Conservation (phyloP, 2,329 filamentous ascomycete species). For the Cercospora berteroae region DNA sequence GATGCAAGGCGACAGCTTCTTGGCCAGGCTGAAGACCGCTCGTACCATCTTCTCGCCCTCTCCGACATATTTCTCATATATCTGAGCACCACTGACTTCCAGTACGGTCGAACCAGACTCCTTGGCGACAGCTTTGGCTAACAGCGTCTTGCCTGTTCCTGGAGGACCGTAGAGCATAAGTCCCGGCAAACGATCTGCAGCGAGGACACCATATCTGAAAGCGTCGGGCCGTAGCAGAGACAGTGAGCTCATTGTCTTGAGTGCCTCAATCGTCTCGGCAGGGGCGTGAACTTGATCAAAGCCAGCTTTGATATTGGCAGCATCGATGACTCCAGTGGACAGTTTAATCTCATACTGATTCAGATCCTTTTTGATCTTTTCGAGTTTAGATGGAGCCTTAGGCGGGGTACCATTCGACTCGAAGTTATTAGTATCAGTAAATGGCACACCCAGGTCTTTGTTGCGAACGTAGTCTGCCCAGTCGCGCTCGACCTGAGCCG, state of each 20-base stretch:
- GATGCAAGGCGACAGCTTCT: slow-evolving; percentile 86
- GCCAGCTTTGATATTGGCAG: slow-evolving; percentile 77
- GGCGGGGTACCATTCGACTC: background rate
- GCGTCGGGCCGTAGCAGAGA: slow-evolving; percentile 85
- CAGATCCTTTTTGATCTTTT: slow-evolving; percentile 55
- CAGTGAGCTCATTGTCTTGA: slow-evolving; percentile 84
- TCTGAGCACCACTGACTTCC: slow-evolving; percentile 83
- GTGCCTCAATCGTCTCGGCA: slow-evolving; percentile 75
- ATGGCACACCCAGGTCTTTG: slow-evolving; percentile 4
- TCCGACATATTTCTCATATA: slow-evolving; percentile 95
- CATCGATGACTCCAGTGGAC: slow-evolving; percentile 76
- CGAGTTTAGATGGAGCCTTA: slow-evolving; percentile 34
- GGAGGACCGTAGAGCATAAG: slow-evolving; percentile 94
- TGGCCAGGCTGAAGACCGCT: slow-evolving; percentile 85
- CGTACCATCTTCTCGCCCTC: slow-evolving; percentile 95
- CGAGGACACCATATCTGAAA: slow-evolving; percentile 92
- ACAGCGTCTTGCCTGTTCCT: slow-evolving; percentile 83
- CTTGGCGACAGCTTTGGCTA: slow-evolving; percentile 64
- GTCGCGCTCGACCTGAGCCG: slow-evolving; percentile 23
- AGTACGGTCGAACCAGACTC: slow-evolving; percentile 68
- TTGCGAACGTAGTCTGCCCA: slow-evolving; percentile 16
- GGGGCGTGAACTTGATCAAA: slow-evolving; percentile 86
- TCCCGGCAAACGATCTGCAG: slow-evolving; percentile 85
- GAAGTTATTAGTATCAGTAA: background rate
- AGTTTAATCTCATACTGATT: slow-evolving; percentile 81